Evolutionary conservation across 805 yeast species (phyloP), one percentile per base, ranked within the genome.

Genomic region (Wickerhamiella australiensis): DNA sequence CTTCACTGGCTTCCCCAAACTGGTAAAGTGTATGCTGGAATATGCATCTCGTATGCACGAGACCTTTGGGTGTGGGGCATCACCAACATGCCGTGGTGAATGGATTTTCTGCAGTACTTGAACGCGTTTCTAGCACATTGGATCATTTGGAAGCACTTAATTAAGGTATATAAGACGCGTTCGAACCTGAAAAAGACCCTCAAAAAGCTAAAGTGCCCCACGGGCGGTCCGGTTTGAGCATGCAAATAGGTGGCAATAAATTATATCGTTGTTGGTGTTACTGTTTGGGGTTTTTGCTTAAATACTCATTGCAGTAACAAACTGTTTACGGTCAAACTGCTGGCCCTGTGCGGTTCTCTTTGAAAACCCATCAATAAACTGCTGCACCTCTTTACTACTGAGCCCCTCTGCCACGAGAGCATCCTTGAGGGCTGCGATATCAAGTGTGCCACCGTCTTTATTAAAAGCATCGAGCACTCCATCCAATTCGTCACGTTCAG

Each of bases 401-500:
- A 58, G 51, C 2, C 61, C 61, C 51, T 57, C 52, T 2, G 22
- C 50, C 4, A 9, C 33, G 31, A 59, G 52, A 12, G 57, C 54
- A 13, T 23, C 31, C 18, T 50, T 45, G 46, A 59, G 29, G 11
- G 46, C 59, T 7, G 21, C 35, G 40, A 51, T 40, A 46, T 58
- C 59, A 5, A 58, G 38, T 8, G 48, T 18, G 29, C 59, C 57
- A 3, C 44, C 44, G 33, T 57, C 54, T 27, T 46, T 40, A 17
- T 47, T 49, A 47, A 57, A 59, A 3, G 58, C 57, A 25, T 53
- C 57, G 29, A 59, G 53, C 53, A 56, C 51, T 26, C 43, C 47
- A 13, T 52, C 56, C 31, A 59, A 46, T 46, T 59, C 60, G 23
- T 53, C 56, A 6, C 54, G 52, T n/a, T 52, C 22, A 1, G 60